Evolutionary conservation across 345 rosid species (phyloP).

Genomic region (Mallotus nudiflorus): DNA sequence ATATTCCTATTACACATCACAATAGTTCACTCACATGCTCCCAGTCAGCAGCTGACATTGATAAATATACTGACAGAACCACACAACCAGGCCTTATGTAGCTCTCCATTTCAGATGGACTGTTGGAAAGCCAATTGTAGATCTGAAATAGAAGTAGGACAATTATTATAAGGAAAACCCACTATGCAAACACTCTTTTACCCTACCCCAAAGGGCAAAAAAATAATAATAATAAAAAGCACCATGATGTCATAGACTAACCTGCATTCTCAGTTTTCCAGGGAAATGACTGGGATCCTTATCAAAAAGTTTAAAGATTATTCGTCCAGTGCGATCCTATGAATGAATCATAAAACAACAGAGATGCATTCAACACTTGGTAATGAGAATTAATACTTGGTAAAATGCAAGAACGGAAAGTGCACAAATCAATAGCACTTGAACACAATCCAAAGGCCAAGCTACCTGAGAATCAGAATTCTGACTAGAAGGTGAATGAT

Average conservation of each 20-base stretch:
- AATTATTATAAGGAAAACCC: slow-evolving; percentile 5
- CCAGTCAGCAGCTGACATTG: slow-evolving; percentile 71
- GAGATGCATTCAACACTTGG: not conserved
- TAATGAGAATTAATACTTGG: not conserved
- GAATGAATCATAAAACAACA: slow-evolving; percentile 15
- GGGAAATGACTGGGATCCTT: slow-evolving; percentile 88
- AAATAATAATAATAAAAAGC: not conserved
- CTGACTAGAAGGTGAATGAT: slow-evolving; percentile 76
- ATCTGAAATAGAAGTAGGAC: slow-evolving; percentile 48
- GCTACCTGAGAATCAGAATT: slow-evolving; percentile 80
- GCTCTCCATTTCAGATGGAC: slow-evolving; percentile 97
- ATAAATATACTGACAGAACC: slow-evolving; percentile 71
- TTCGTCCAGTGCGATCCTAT: slow-evolving; percentile 72
- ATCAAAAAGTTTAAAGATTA: slow-evolving; percentile 68
- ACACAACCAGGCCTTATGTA: slow-evolving; percentile 95
- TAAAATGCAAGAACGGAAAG: not conserved
- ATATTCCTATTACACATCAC: not conserved
- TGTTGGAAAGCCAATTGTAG: slow-evolving; percentile 79
- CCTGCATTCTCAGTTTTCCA: slow-evolving; percentile 63
- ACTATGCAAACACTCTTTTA: slow-evolving; percentile 6
- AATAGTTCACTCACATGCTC: slow-evolving; percentile 62
- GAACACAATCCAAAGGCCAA: not conserved
- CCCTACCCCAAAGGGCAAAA: not conserved
- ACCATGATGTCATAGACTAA: slow-evolving; percentile 21
- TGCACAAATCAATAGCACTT: not conserved